Percentiles rank a stretch among this genome's conserved stretches.
These are phyloP conservation scores for Talaromyces albobiverticillius DNA, from an alignment of 2,329 filamentous ascomycete genomes.

Conservation along the genomic window DNA sequence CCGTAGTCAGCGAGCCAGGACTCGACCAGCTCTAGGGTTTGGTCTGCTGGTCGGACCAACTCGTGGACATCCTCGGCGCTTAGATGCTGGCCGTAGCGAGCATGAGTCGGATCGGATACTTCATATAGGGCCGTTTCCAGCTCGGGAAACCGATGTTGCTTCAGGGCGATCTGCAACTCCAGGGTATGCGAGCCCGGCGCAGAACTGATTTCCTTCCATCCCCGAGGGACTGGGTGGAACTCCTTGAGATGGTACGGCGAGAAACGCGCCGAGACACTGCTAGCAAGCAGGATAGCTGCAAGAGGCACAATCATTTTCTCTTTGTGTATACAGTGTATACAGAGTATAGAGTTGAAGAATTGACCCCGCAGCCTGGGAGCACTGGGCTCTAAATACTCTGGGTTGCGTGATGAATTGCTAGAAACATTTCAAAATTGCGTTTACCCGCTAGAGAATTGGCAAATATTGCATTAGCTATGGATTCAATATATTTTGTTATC, in stretches of 20 bases:
- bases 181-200: constrained; percentile 2
- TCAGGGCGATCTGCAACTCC: constrained; percentile 7
- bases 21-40: constrained; percentile 1
- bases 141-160: not conserved
- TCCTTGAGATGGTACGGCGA: not conserved
- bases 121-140: not conserved
- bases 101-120: constrained; percentile 6
- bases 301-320: not conserved
- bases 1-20: constrained; percentile 7
- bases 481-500: not conserved
- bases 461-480: not conserved
- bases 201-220: constrained; percentile 7
- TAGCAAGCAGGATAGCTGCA: not conserved
- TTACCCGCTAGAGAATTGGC: no score
- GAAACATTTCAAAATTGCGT: not conserved
- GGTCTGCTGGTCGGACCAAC: constrained; percentile 2
- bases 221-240: constrained; percentile 8
- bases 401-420: not conserved
- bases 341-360: not conserved
- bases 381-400: not conserved
- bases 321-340: not conserved
- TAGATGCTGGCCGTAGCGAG: constrained; percentile 7
- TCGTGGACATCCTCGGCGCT: constrained; percentile 6
- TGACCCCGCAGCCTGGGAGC: not conserved
- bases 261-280: not conserved